Evolutionary conservation across 495 filamentous ascomycete species (phyloP).

Genomic region (Immersiella caudata): DNA sequence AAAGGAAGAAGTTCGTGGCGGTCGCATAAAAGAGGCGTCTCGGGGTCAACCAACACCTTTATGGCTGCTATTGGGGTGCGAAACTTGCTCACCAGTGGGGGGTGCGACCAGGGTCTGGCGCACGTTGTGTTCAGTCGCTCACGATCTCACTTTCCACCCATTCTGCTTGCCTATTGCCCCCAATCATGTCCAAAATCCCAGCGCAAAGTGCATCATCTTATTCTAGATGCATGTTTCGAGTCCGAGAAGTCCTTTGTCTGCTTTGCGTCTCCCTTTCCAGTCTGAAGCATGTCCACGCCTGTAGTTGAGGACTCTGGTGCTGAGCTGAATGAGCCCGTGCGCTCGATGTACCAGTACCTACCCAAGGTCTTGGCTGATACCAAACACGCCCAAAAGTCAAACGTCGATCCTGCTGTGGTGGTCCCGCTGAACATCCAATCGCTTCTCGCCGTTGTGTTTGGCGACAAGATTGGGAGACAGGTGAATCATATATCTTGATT

Average conservation of each 20-base stretch:
- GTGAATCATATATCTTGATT: no score
- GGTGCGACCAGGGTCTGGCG: neutral
- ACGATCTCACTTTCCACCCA: neutral
- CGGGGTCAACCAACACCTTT: neutral
- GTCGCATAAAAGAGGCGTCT: neutral
- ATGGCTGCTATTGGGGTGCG: conserved; percentile 12
- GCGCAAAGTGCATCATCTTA: no score
- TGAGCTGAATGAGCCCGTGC: neutral
- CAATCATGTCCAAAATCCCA: no score
- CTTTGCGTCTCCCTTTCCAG: no score
- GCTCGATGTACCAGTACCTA: conserved; percentile 3
- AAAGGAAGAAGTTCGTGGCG: neutral
- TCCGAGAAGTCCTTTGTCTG: no score
- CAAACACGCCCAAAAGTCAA: conserved; percentile 13
- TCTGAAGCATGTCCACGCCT: no score
- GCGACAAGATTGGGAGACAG: no score
- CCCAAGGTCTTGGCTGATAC: conserved; percentile 22
- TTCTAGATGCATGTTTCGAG: no score
- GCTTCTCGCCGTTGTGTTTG: neutral
- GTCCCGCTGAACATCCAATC: conserved; percentile 3
- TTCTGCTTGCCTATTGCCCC: neutral
- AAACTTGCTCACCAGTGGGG: conserved; percentile 31
- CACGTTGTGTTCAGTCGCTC: neutral
- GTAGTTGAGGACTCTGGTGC: no score
- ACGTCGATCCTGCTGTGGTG: conserved; percentile 13